These are phyloP conservation scores for Terana coerulea DNA, from an alignment of 768 basidiomycete species.

Conservation along the genomic window DNA sequence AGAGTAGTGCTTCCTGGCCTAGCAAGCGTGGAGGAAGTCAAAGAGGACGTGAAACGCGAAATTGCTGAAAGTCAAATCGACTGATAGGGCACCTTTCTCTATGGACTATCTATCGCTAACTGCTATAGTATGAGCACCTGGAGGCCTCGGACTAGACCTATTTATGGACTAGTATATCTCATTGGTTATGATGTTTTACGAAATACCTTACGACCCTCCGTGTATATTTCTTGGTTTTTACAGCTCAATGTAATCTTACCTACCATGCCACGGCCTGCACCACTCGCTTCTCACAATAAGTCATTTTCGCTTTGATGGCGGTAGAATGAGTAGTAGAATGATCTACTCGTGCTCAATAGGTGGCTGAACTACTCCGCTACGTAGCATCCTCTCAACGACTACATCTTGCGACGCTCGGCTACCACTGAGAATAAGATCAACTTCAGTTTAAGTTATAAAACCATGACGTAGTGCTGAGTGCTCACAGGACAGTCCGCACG, in stretches of 20 bases:
- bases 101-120: too few species aligned
- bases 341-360: constrained; percentile 34
- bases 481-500: constrained; percentile 58
- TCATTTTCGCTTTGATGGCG: not conserved
- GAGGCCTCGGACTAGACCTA: too few species aligned
- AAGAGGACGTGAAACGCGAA: constrained; percentile 30
- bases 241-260: too few species aligned
- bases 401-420: constrained; percentile 38
- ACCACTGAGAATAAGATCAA: constrained; percentile 39
- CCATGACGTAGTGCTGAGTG: constrained; percentile 7
- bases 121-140: too few species aligned
- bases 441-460: not conserved
- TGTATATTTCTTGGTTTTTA: too few species aligned
- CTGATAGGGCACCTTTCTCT: too few species aligned
- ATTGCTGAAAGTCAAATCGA: too few species aligned
- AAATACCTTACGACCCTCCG: too few species aligned
- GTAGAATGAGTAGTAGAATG: not conserved
- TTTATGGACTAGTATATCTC: too few species aligned
- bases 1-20: constrained; percentile 67
- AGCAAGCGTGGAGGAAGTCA: constrained; percentile 30
- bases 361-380: constrained; percentile 57
- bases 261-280: too few species aligned
- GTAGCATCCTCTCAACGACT: constrained; percentile 46
- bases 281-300: too few species aligned
- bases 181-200: too few species aligned